Base-by-base conservation (phyloP, 2,329 filamentous ascomycete species). In the Knufia fluminis region DNA sequence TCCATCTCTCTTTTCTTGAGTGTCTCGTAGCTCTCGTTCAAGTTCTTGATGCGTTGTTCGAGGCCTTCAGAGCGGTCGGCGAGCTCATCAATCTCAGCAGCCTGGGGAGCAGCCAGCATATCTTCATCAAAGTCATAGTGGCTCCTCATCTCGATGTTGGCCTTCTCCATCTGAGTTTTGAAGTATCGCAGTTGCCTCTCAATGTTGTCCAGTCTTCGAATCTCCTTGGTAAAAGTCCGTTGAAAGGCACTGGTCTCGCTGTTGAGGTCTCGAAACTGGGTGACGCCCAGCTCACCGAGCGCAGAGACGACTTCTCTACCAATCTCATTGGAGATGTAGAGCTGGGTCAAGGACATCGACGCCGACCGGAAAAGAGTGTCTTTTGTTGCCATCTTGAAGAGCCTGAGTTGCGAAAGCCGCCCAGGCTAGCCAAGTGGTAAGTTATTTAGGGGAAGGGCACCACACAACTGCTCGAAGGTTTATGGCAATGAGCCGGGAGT, bases 331-430 rank as follows among this genome's bases (percentile, higher is more conserved):
- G 92, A 88, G 64, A 98, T 94, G 73, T 97, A 98, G 64, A 98
- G 85, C 82, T 98, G 92, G 65, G 94, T 94, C 84, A 98, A 85
- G 78, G 89, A 96, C 92, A 98, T 98, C 71, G 96, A 87, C 86
- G 89, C 87, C 68, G 92, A 98, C 79, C 94, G 91, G 83, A 98
- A 97, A 76, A 96, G 86, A 71, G 90, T 95, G 74, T 97, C 89
- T 73, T 87, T 74, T 47, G 67, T 71, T 70, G 74, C 78, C 80
- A 83, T 83, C 67, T 44, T 54, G 57, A 54, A 50, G 50, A 54
- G 52, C 32, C 22, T 24, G 17, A 24, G 33, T 31, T 19, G 19
- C 32, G 22, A 33, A 50, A 51, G 57, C 57, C 57, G 56, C 58
- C 56, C 58, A 60, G 58, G 53, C 57, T 53, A 23, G 6, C 36